Base-by-base conservation (phyloP, 2,329 filamentous ascomycete genomes). In the Calonectria leucothoes region DNA sequence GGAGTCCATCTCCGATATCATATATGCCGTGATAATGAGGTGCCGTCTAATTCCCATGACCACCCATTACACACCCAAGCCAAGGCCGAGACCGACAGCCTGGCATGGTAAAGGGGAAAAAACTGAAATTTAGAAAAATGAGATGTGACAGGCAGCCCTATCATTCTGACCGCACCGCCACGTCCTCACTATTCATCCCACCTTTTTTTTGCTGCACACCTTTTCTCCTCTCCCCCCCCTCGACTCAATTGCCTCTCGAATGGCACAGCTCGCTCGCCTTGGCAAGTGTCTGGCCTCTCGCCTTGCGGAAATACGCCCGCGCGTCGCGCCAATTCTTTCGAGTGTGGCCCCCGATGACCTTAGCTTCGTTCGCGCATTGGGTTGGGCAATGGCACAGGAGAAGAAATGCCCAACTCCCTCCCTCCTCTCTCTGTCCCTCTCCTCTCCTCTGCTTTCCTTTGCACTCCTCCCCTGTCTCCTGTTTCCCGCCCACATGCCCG, bases 21-120 rank as follows among this genome's bases (percentile, higher is more conserved):
- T 64, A 45, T 64, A 45, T 27, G 59, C 59, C 35, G 59, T 59
- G 55, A 39, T 59, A 59, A 59, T 59, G 55, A 59, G 55, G 55
- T 35, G n/a, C 37, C 55, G 55, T 59, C 55, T 59, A 59, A 59
- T 59, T 37, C 5, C 33, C 55, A 59, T 59, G 33, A 59, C 55
- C 55, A 59, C 33, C 11, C 33, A 27, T 59, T 59, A 39, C 33
- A 27, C 31, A 33, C 55, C 55, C 10, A 39, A 25, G 5, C 55
- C 33, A 20, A 39, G 20, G 55, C 27, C 33, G 31, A 59, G 55
- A 27, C 55, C 55, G 33, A 59, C 33, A 33, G 20, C 55, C 55
- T 23, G 33, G 48, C 48, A 14, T 59, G 33, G n/a, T 42, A 20
- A 20, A 42, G n/a, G n/a, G n/a, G n/a, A 42, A 42, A 45, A 45